Conservation (phyloP, 805 yeast species). For the Schwanniomyces occidentalis region DNA sequence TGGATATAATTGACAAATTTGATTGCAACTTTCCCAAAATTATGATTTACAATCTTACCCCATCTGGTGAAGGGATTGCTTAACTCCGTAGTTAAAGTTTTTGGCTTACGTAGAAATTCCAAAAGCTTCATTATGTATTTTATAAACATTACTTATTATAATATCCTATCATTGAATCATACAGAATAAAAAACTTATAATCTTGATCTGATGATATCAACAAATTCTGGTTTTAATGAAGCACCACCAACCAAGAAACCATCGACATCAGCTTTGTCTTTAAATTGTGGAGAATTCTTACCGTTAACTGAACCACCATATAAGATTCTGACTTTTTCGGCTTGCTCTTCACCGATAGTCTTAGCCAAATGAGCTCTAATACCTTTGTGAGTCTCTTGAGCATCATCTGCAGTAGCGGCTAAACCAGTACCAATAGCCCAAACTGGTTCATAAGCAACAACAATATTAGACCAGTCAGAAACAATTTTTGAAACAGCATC, state of each 20-base stretch:
- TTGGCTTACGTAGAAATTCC: too few relatives aligned
- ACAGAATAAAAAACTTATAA: conserved; percentile 37
- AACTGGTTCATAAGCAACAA: conserved; percentile 98
- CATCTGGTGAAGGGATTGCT: too few relatives aligned
- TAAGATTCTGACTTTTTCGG: conserved; percentile 81
- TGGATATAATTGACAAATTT: too few relatives aligned
- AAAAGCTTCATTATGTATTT: too few relatives aligned
- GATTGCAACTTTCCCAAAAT: too few relatives aligned
- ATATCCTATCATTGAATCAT: background rate
- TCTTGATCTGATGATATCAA: conserved; percentile 93
- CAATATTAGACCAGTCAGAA: conserved; percentile 87
- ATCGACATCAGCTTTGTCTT: conserved; percentile 90
- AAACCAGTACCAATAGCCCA: conserved; percentile 99
- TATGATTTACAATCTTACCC: too few relatives aligned
- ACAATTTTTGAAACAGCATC: conserved; percentile 81
- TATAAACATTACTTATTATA: background rate
- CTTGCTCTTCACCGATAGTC: conserved; percentile 76
- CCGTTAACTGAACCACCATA: conserved; percentile 99
- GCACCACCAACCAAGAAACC: conserved; percentile 99
- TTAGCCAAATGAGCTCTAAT: conserved; percentile 81
- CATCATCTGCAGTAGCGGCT: conserved; percentile 98
- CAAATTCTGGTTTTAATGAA: conserved; percentile 95
- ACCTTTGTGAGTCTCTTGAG: conserved; percentile 89
- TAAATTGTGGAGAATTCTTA: conserved; percentile 85
- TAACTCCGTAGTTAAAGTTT: too few relatives aligned